Conservation (phyloP, 2,329 filamentous ascomycete genomes). For the Diaporthe capsici region DNA sequence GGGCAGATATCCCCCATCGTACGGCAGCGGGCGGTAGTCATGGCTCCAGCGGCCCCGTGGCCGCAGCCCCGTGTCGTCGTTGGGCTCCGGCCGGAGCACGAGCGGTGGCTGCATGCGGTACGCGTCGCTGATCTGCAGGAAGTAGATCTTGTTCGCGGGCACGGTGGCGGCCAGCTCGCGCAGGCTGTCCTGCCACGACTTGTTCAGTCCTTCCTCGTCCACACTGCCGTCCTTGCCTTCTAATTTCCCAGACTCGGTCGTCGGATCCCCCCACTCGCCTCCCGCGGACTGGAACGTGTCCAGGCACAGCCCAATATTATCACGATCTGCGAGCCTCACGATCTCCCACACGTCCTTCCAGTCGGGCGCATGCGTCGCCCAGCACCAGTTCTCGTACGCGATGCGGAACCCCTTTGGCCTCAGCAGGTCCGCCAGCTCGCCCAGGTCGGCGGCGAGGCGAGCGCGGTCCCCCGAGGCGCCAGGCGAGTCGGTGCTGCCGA, state of each 20-base stretch:
- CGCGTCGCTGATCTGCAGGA: conserved; percentile 82
- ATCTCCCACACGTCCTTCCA: conserved; percentile 82
- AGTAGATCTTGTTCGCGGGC: conserved; percentile 78
- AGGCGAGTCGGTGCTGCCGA: conserved; percentile 70
- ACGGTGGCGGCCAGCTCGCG: conserved; percentile 69
- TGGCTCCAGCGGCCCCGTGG: conserved; percentile 80
- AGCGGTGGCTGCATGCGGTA: conserved; percentile 74
- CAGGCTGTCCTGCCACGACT: conserved; percentile 67
- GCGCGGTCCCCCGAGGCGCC: conserved; percentile 62
- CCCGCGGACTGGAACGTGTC: conserved; percentile 84
- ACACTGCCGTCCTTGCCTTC: conserved; percentile 52
- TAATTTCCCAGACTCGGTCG: conserved; percentile 71
- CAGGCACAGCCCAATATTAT: conserved; percentile 80
- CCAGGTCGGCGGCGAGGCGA: conserved; percentile 72
- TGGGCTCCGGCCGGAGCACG: conserved; percentile 53
- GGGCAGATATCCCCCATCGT: conserved; percentile 79
- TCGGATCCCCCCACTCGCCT: conserved; percentile 81
- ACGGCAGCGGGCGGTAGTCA: conserved; percentile 78
- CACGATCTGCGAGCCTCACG: conserved; percentile 71
- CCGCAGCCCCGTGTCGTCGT: conserved; percentile 65
- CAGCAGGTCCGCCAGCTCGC: conserved; percentile 74
- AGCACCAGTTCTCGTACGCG: conserved; percentile 88
- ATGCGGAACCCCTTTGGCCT: conserved; percentile 70
- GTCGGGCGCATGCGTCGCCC: conserved; percentile 77
- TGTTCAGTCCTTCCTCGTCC: conserved; percentile 59